Conservation (phyloP, 345 rosid genomes). For the Populus simonii region DNA sequence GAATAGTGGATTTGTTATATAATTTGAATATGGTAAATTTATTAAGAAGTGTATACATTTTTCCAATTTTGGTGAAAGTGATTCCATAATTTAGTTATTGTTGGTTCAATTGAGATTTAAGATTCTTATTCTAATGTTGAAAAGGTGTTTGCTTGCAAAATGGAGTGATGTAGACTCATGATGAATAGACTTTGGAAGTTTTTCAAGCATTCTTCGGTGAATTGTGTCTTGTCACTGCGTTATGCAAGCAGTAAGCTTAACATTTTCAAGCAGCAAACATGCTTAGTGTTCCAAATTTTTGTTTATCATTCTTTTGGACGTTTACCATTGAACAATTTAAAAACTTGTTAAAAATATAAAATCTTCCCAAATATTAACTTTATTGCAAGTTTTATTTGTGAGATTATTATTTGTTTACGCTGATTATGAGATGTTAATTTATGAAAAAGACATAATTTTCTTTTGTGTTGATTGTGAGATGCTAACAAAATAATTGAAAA, state of each 20-base stretch:
- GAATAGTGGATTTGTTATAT: no score
- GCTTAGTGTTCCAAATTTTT: slow-evolving; percentile 25
- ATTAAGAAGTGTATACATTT: rapidly evolving
- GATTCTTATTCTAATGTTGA: neutral
- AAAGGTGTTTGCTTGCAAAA: slow-evolving; percentile 29
- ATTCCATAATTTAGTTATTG: neutral
- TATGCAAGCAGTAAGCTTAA: slow-evolving; percentile 83
- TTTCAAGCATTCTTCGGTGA: slow-evolving; percentile 66
- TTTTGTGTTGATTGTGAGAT: no score
- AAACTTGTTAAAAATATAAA: no score
- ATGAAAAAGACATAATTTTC: no score
- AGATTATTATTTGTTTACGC: no score
- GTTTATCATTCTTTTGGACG: neutral
- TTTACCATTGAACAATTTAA: no score
- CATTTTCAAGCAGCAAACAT: slow-evolving; percentile 79
- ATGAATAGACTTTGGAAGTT: slow-evolving; percentile 65
- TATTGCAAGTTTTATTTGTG: no score
- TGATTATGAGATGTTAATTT: no score
- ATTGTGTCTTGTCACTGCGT: slow-evolving; percentile 63
- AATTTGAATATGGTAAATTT: neutral
- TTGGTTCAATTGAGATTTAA: neutral
- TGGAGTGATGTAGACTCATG: slow-evolving; percentile 77
- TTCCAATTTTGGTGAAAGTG: neutral
- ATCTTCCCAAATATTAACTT: no score
- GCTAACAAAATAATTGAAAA: no score